Evolutionary conservation across 169 alveolate genomes (phyloP).

Genomic region (Cryptosporidium canis): DNA sequence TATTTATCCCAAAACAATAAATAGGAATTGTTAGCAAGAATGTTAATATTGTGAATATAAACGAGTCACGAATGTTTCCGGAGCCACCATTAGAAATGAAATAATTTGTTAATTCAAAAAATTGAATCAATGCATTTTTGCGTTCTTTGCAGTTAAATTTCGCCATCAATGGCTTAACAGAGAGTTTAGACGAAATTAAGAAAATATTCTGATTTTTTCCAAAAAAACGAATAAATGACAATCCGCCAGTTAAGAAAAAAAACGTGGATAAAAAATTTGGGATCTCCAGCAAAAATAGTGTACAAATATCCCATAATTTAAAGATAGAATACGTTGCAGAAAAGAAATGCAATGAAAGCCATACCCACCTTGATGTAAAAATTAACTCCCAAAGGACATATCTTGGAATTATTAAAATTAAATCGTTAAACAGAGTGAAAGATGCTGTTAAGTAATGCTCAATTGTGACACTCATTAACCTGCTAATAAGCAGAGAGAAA

Average conservation of each 20-base stretch:
- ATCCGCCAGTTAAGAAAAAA: slow-evolving; percentile 37
- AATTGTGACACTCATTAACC: slow-evolving; percentile 24
- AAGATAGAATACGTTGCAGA: slow-evolving; percentile 37
- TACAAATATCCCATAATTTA: slow-evolving; percentile 24
- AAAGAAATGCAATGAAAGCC: slow-evolving; percentile 43
- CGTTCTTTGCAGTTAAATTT: background rate
- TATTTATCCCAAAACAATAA: slow-evolving; percentile 7
- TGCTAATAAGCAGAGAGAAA: slow-evolving; percentile 24
- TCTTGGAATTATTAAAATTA: slow-evolving; percentile 41
- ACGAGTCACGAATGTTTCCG: background rate
- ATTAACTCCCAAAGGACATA: slow-evolving; percentile 66
- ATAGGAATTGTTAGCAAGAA: slow-evolving; percentile 27
- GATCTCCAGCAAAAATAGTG: slow-evolving; percentile 7
- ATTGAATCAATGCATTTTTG: background rate
- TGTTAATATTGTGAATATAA: slow-evolving; percentile 18
- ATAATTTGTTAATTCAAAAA: background rate
- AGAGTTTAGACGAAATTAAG: slow-evolving; percentile 3
- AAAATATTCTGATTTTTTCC: slow-evolving; percentile 60
- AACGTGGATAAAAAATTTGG: slow-evolving; percentile 8
- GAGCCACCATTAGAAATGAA: slow-evolving; percentile 5
- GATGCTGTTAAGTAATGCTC: slow-evolving; percentile 65
- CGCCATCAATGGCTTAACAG: background rate
- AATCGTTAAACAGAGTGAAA: slow-evolving; percentile 36
- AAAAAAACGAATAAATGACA: slow-evolving; percentile 52
- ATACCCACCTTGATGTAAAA: slow-evolving; percentile 65